Conservation (phyloP, 306 rosid species). For the Lagenaria siceraria region DNA sequence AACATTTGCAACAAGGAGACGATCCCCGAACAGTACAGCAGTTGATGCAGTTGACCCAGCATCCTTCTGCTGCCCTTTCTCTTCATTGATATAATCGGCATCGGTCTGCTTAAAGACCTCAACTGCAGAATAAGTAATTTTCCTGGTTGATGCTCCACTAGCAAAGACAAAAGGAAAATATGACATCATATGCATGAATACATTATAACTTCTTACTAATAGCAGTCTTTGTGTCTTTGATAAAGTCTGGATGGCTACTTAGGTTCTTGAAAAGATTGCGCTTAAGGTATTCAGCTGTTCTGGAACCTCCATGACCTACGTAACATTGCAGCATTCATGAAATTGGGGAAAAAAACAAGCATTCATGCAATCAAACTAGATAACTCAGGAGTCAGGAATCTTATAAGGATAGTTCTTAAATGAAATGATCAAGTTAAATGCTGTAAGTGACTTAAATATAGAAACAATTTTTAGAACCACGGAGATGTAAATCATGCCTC, state of each 20-base stretch:
- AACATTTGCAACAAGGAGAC: slow-evolving; percentile 80
- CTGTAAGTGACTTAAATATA: not conserved
- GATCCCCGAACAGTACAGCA: slow-evolving; percentile 67
- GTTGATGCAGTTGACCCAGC: slow-evolving; percentile 93
- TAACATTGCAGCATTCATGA: slow-evolving; percentile 1
- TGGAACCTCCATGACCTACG: slow-evolving; percentile 83
- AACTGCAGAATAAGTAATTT: slow-evolving; percentile 31
- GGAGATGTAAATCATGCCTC: not conserved
- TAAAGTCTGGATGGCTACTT: slow-evolving; percentile 62
- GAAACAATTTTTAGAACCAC: not conserved
- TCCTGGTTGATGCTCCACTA: not conserved
- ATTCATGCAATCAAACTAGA: not conserved
- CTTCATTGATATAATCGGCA: slow-evolving; percentile 67
- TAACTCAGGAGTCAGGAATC: not conserved
- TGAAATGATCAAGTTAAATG: not conserved
- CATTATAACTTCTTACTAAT: slow-evolving; percentile 35
- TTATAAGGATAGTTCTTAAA: not conserved
- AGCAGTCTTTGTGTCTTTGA: slow-evolving; percentile 69
- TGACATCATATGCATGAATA: not conserved
- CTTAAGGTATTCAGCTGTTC: slow-evolving; percentile 77
- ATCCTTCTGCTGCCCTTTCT: slow-evolving; percentile 61
- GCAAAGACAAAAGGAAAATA: not conserved
- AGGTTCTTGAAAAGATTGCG: slow-evolving; percentile 65
- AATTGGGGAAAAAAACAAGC: slow-evolving; percentile 2
- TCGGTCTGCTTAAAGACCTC: slow-evolving; percentile 80